Evolutionary conservation across 495 filamentous ascomycete species (phyloP).

Genomic region (Glarea lozoyensis): DNA sequence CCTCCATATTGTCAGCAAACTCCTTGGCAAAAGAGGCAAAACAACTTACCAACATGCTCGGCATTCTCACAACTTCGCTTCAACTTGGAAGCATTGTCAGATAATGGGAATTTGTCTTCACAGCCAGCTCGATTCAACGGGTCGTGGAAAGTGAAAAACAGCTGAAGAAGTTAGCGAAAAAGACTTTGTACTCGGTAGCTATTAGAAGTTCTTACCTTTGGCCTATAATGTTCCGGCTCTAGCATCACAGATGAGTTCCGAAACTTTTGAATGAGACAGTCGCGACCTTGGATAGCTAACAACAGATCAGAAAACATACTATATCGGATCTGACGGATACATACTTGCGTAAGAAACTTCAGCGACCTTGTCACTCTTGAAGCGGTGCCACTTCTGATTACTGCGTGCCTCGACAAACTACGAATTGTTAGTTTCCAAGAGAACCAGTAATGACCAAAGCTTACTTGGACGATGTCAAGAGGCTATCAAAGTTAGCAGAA

Average conservation of each 20-base stretch:
- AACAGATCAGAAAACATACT: neutral
- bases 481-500: constrained; percentile 42
- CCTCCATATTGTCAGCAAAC: constrained; percentile 31
- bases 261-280: constrained; percentile 87
- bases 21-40: neutral
- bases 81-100: constrained; percentile 80
- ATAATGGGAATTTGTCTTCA: constrained; percentile 65
- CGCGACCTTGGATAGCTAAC: constrained; percentile 79
- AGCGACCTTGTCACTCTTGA: constrained; percentile 74
- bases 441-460: constrained; percentile 19
- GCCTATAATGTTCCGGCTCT: constrained; percentile 69
- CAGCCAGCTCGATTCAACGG: constrained; percentile 25
- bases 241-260: constrained; percentile 94
- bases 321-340: constrained; percentile 22
- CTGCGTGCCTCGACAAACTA: constrained; percentile 68
- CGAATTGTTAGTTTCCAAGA: constrained; percentile 23
- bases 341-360: constrained; percentile 91
- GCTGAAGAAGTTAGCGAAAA: constrained; percentile 1
- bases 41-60: constrained; percentile 65
- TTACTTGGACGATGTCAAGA: constrained; percentile 62
- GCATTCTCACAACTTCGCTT: constrained; percentile 78
- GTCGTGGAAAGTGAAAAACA: constrained; percentile 17
- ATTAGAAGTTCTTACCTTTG: constrained; percentile 53
- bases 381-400: constrained; percentile 70
- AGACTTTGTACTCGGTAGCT: too few species aligned